Conservation (phyloP, 805 yeast species). For the Clavispora fructus region DNA sequence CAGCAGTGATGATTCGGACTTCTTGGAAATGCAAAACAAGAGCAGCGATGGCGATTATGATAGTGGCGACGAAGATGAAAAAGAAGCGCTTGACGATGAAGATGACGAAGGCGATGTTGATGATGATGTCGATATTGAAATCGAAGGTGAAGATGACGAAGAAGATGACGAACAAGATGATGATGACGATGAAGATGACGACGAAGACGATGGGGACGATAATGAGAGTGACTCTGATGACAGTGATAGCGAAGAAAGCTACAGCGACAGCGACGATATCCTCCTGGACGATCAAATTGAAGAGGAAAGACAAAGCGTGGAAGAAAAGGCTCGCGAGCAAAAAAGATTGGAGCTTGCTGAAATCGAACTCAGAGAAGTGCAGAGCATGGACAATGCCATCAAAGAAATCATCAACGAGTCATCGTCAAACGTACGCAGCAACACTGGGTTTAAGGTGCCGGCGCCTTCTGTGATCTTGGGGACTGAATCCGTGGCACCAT, state of each 20-base stretch:
- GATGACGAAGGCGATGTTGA: conserved; percentile 7
- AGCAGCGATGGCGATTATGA: too few species aligned
- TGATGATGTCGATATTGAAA: too few species aligned
- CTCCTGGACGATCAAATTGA: conserved; percentile 16
- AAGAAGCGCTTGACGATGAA: conserved; percentile 2
- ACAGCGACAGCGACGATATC: background rate
- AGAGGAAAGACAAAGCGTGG: conserved; percentile 17
- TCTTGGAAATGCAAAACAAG: too few species aligned
- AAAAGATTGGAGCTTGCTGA: background rate
- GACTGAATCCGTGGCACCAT: conserved; percentile 13
- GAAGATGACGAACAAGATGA: conserved; percentile 4
- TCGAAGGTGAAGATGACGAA: background rate
- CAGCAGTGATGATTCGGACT: too few species aligned
- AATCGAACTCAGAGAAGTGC: conserved; percentile 32
- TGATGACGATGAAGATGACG: conserved; percentile 13
- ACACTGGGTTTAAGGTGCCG: conserved; percentile 20
- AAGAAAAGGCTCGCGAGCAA: conserved; percentile 11
- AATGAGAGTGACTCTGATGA: conserved; percentile 8
- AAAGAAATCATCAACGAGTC: conserved; percentile 20
- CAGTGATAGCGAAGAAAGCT: background rate
- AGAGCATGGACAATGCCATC: conserved; percentile 55
- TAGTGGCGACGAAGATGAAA: too few species aligned
- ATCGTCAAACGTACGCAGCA: background rate
- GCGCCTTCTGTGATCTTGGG: conserved; percentile 10
- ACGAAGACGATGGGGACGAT: conserved; percentile 9